Evolutionary conservation across 2,329 filamentous ascomycete genomes (phyloP).

Genomic region (Boeremia exigua): DNA sequence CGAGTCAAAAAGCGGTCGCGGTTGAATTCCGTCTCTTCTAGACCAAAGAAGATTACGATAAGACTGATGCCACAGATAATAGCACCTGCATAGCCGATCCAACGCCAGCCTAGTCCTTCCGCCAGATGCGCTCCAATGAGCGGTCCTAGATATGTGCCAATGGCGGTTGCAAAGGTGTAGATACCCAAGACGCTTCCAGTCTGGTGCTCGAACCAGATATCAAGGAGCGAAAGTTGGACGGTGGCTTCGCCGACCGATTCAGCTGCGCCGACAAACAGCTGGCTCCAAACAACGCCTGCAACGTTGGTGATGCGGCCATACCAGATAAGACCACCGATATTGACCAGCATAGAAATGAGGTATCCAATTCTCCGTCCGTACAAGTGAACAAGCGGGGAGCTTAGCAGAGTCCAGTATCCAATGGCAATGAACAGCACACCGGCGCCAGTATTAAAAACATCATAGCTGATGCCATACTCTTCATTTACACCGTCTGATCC

Average conservation of each 20-base stretch:
- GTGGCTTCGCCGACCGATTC: slow-evolving; percentile 27
- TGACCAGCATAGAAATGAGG: slow-evolving; percentile 25
- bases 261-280: slow-evolving; percentile 29
- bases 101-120: slow-evolving; percentile 24
- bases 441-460: slow-evolving; percentile 28
- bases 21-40: slow-evolving; percentile 26
- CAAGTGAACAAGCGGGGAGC: slow-evolving; percentile 25
- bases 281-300: slow-evolving; percentile 25
- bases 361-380: slow-evolving; percentile 28
- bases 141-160: slow-evolving; percentile 26
- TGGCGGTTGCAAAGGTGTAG: slow-evolving; percentile 26
- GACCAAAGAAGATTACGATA: slow-evolving; percentile 21
- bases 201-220: slow-evolving; percentile 29
- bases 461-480: slow-evolving; percentile 27
- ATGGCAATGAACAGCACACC: slow-evolving; percentile 28
- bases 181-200: slow-evolving; percentile 27
- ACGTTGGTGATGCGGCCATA: slow-evolving; percentile 25
- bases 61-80: slow-evolving; percentile 25
- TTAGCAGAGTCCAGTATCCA: slow-evolving; percentile 27
- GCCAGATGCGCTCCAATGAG: slow-evolving; percentile 24
- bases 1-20: slow-evolving; percentile 21
- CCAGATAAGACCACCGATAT: slow-evolving; percentile 29
- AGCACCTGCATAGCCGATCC: slow-evolving; percentile 25
- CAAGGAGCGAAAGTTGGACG: slow-evolving; percentile 24
- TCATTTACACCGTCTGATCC: slow-evolving; percentile 27